Evolutionary conservation across 2,329 filamentous ascomycete genomes (phyloP).

Genomic region (Lachnellula suecica): DNA sequence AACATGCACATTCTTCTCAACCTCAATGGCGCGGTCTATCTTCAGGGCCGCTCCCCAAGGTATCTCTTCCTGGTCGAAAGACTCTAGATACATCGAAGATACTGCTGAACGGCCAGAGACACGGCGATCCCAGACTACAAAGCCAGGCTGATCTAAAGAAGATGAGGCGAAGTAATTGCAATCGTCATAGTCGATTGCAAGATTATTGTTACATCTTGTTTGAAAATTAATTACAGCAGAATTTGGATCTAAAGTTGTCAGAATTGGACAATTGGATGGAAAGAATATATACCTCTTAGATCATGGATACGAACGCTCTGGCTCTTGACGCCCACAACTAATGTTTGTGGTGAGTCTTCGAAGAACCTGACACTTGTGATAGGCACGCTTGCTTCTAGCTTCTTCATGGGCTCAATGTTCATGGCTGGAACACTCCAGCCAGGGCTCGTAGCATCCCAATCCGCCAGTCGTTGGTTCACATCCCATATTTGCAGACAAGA

Average conservation of each 20-base stretch:
- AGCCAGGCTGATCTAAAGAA: slow-evolving; percentile 69
- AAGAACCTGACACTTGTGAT: slow-evolving; percentile 84
- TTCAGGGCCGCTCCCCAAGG: slow-evolving; percentile 63
- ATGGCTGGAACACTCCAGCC: slow-evolving; percentile 40
- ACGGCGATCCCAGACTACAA: slow-evolving; percentile 78
- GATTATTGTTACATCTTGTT: slow-evolving; percentile 67
- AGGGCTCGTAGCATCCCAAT: slow-evolving; percentile 43
- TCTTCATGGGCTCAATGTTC: slow-evolving; percentile 50
- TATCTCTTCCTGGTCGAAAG: slow-evolving; percentile 59
- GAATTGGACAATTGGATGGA: neutral
- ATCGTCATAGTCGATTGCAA: slow-evolving; percentile 77
- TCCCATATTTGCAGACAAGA: slow-evolving; percentile 83
- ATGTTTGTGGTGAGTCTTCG: slow-evolving; percentile 69
- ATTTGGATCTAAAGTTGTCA: slow-evolving; percentile 44
- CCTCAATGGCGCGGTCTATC: slow-evolving; percentile 56
- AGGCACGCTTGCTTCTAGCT: slow-evolving; percentile 66
- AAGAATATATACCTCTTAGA: slow-evolving; percentile 60
- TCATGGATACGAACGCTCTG: slow-evolving; percentile 77
- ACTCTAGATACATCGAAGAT: slow-evolving; percentile 54
- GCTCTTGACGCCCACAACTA: slow-evolving; percentile 74
- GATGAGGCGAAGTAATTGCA: slow-evolving; percentile 84
- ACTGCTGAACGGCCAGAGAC: slow-evolving; percentile 52
- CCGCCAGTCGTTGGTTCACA: slow-evolving; percentile 58
- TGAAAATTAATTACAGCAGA: slow-evolving; percentile 57
- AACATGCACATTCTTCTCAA: slow-evolving; percentile 56